Evolutionary conservation across 768 basidiomycete genomes (phyloP), one percentile per base, ranked within the genome.

Genomic region (Phanerochaete carnosa): DNA sequence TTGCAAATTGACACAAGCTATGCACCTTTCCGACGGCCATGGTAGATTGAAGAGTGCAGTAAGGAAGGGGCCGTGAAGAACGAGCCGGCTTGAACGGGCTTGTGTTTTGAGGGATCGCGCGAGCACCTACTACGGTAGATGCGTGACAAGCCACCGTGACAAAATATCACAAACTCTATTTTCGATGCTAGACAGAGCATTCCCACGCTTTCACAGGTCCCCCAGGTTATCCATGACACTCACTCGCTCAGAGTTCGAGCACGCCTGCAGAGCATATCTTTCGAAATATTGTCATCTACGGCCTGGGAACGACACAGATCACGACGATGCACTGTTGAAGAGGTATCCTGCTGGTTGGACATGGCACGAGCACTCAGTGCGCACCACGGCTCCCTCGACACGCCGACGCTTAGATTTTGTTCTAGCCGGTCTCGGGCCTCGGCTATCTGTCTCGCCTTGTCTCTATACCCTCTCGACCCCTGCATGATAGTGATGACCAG

Each of bases 1-100:
- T 16, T 49, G 47, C 46, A 57, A 28, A 37, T 13, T 19, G 54
- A 35, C 22, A 26, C 7, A 23, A 15, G 43, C 6, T 35, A 35
- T 74, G 85, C 64, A 90, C 91, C 85, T 92, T 93, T 76, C 91
- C 91, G 80, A 94, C 92, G 74, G 91, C 92, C 92, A 94, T 94
- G 74, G 68, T 82, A 75, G 63, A 60, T 60, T 47, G 73, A 72
- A 72, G 74, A 64, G 72, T 70, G 76, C 75, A 77, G 66, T 45
- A 49, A 68, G 69, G 72, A 67, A 58, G 60, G 66, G 69, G 76
- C 77, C 76, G 77, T 72, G 75, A 68, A 70, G 67, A 68, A 69
- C 70, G 72, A 76, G 75, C 72, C 77, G 79, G 75, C 68, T 78
- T 77, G 80, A 76, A 75, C 74, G 77, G 75, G 79, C 79, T 78